Conservation (phyloP, 345 rosid species). For the Angophora floribunda region DNA sequence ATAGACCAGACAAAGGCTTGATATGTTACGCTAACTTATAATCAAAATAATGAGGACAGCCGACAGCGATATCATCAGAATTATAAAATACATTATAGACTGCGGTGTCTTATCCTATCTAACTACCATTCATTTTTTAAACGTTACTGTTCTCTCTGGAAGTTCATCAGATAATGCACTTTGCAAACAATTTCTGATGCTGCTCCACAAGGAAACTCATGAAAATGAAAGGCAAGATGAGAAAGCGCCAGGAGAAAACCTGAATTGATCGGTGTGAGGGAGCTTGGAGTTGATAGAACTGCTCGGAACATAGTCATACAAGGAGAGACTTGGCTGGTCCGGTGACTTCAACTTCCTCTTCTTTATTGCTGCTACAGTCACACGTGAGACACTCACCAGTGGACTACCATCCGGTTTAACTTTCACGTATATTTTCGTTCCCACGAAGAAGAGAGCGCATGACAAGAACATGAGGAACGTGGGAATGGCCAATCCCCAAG, state of each 20-base stretch:
- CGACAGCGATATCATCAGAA: not conserved
- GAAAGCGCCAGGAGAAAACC: constrained; percentile 7
- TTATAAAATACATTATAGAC: not conserved
- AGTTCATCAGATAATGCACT: not conserved
- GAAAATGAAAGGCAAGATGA: not conserved
- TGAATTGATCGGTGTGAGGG: constrained; percentile 27
- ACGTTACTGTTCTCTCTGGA: not conserved
- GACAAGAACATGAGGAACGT: constrained; percentile 34
- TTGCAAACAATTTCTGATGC: not conserved
- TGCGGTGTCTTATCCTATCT: not conserved
- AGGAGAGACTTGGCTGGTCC: constrained; percentile 27
- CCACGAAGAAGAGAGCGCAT: constrained; percentile 21
- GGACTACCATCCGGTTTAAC: constrained; percentile 37
- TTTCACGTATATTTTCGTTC: constrained; percentile 23
- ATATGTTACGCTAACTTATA: not conserved
- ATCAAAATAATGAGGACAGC: not conserved
- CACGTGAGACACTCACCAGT: constrained; percentile 17
- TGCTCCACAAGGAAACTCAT: not conserved
- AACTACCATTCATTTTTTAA: not conserved
- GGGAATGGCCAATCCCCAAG: constrained; percentile 42
- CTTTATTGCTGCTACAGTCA: constrained; percentile 38
- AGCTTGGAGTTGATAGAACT: constrained; percentile 24
- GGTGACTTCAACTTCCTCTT: constrained; percentile 37
- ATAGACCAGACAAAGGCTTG: not conserved
- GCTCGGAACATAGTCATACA: constrained; percentile 16